A percentile compares a stretch with the other conserved stretches of the same genome.
Evolutionary conservation across 352 stramenopile genomes (phyloP).

Genomic region (Saprolegnia diclina): DNA sequence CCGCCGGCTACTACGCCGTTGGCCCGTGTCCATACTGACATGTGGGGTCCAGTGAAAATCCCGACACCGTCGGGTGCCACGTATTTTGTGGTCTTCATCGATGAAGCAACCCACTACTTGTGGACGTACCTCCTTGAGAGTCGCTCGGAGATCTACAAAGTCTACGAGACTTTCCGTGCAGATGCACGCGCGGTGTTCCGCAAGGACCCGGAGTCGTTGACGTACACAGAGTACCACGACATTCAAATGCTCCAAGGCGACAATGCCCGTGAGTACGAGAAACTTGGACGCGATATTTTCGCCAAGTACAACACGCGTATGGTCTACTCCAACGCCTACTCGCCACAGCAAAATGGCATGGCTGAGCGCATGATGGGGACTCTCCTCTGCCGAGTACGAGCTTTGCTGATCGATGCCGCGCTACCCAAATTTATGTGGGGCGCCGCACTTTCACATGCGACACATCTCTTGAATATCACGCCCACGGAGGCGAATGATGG

Average conservation of each 20-base stretch:
- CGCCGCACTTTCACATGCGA: not conserved
- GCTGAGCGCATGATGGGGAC: slow-evolving; percentile 31
- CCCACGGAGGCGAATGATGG: not conserved
- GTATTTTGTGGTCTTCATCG: too few species aligned
- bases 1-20: too few species aligned
- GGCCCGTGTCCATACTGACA: too few species aligned
- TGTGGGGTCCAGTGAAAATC: too few species aligned
- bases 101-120: too few species aligned
- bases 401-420: not conserved
- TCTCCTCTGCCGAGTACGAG: not conserved
- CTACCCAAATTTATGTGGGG: not conserved
- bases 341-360: slow-evolving; percentile 31
- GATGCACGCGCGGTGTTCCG: too few species aligned
- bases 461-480: not conserved
- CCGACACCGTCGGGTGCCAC: too few species aligned
- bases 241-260: slow-evolving; percentile 29
- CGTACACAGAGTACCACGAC: not conserved
- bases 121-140: too few species aligned
- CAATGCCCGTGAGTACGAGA: slow-evolving; percentile 30
- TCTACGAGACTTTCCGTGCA: too few species aligned
- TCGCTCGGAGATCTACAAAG: too few species aligned
- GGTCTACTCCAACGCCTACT: slow-evolving; percentile 30
- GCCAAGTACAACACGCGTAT: slow-evolving; percentile 29
- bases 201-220: not conserved
- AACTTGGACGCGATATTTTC: slow-evolving; percentile 28